phyloP scores from a whole-genome alignment of 176 grass and related monocot species.

The Carex parvula region DNA sequence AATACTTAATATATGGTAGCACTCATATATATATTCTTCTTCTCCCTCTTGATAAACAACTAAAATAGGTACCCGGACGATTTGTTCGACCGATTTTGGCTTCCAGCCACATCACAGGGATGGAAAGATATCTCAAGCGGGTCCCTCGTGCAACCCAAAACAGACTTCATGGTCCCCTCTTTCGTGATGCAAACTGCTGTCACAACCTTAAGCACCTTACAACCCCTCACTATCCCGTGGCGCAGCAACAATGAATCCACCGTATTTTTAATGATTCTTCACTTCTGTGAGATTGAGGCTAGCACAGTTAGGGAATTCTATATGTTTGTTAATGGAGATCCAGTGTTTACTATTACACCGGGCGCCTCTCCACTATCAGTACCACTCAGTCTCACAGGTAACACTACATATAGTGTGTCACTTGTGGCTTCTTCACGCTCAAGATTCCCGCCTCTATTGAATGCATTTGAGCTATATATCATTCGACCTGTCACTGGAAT shows the following conservation, averaged over 20 bases:
- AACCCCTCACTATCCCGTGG: not conserved
- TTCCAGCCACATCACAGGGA: not conserved
- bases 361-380: not conserved
- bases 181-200: conserved; percentile 33
- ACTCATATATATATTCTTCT: not conserved
- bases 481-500: not conserved
- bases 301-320: no score
- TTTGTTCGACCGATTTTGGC: conserved; percentile 42
- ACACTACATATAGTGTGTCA: not conserved
- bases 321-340: no score
- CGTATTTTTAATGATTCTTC: conserved; percentile 21
- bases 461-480: conserved; percentile 34
- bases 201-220: not conserved
- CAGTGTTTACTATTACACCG: not conserved
- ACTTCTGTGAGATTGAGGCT: conserved; percentile 10
- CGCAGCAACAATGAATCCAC: not conserved
- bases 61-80: conserved; percentile 44
- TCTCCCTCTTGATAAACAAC: not conserved
- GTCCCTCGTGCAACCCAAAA: not conserved
- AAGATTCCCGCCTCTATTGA: conserved; percentile 21
- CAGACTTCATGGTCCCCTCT: conserved; percentile 16
- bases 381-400: not conserved
- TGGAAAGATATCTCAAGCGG: not conserved
- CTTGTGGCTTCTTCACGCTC: conserved; percentile 19
- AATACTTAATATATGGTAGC: not conserved